Evolutionary conservation across 306 rosid genomes (phyloP).

Genomic region (Gastrolobium bilobum): DNA sequence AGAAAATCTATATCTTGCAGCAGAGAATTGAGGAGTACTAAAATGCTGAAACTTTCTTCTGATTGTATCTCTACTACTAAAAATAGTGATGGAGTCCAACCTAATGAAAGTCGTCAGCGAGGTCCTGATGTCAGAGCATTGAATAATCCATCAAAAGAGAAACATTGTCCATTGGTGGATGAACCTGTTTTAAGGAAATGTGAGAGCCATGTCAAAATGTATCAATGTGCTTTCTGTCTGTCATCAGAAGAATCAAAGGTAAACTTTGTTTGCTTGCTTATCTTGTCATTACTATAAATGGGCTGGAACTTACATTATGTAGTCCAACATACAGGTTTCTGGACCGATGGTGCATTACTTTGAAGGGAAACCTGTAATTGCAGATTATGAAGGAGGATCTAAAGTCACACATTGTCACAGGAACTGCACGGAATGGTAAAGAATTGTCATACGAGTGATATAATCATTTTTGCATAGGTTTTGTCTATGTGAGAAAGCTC

Average conservation of each 20-base stretch:
- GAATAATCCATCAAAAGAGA: constrained; percentile 54
- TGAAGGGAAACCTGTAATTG: constrained; percentile 68
- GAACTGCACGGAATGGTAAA: constrained; percentile 93
- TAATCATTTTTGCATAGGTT: not conserved
- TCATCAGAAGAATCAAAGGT: constrained; percentile 91
- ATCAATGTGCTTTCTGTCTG: constrained; percentile 81
- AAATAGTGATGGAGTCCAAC: constrained; percentile 41
- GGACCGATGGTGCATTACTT: constrained; percentile 76
- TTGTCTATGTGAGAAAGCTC: not conserved
- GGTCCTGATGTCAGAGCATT: constrained; percentile 37
- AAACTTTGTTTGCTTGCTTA: constrained; percentile 24
- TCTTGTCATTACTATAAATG: constrained; percentile 20
- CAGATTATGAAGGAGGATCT: constrained; percentile 61
- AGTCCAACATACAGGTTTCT: constrained; percentile 68
- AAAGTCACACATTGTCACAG: constrained; percentile 85
- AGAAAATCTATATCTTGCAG: constrained; percentile 47
- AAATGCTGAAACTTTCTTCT: constrained; percentile 55
- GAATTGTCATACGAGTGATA: constrained; percentile 1
- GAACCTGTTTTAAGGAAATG: constrained; percentile 60
- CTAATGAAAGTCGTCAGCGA: constrained; percentile 37
- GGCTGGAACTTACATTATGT: constrained; percentile 13
- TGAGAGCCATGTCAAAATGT: constrained; percentile 48
- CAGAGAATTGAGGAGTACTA: constrained; percentile 45
- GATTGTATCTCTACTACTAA: constrained; percentile 39
- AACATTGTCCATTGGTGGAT: constrained; percentile 44